Evolutionary conservation across 208 protist genomes (phyloP).

Genomic region (Naegleria lovaniensis): DNA sequence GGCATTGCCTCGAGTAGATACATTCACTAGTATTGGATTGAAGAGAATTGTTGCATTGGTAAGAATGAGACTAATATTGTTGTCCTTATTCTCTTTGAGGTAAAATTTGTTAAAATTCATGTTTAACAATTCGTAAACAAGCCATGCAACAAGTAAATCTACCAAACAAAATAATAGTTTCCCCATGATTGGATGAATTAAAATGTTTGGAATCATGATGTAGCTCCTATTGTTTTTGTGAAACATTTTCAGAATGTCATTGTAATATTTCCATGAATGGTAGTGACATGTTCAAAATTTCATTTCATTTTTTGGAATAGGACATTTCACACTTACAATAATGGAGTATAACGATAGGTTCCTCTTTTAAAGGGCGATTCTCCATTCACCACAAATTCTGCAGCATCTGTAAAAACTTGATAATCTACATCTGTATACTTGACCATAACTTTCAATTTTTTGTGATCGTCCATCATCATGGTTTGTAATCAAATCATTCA

Average conservation of each 20-base stretch:
- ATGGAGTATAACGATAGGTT: constrained; percentile 88
- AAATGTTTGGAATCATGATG: constrained; percentile 27
- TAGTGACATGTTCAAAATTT: too few species aligned
- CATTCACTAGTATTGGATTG: constrained; percentile 79
- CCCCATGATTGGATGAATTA: constrained; percentile 46
- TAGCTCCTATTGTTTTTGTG: not conserved
- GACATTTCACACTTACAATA: constrained; percentile 58
- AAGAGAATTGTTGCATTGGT: constrained; percentile 43
- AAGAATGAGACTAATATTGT: constrained; percentile 15
- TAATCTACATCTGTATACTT: constrained; percentile 95
- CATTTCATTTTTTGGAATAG: not conserved
- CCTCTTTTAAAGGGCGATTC: constrained; percentile 73
- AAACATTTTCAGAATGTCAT: too few species aligned
- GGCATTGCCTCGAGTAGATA: constrained; percentile 84
- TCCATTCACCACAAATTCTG: constrained; percentile 54
- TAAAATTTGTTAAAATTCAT: not conserved
- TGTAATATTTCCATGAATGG: too few species aligned
- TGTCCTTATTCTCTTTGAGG: not conserved
- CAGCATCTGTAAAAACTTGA: constrained; percentile 85
- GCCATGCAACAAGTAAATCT: constrained; percentile 65
- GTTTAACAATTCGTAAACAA: constrained; percentile 60
- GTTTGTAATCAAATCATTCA: too few species aligned
- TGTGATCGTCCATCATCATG: too few species aligned
- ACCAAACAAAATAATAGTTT: constrained; percentile 73
- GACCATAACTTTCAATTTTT: constrained; percentile 64